phyloP scores from a whole-genome alignment of 2,329 filamentous ascomycete genomes.

The Leptographium radiaticola region DNA sequence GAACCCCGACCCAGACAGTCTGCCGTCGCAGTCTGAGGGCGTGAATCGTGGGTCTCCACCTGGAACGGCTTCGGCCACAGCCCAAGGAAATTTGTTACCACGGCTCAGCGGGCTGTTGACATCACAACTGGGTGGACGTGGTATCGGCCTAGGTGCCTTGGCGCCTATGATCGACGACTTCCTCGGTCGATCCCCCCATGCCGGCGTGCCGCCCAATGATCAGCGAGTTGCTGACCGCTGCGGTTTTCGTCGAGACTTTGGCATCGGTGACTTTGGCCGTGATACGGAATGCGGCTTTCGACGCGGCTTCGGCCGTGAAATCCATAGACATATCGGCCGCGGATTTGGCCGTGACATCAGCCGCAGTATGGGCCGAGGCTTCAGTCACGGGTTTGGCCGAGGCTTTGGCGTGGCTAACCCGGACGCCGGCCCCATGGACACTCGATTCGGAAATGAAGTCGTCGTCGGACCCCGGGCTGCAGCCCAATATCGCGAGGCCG shows the following conservation, averaged over 20 bases:
- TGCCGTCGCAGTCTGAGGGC: too few species aligned
- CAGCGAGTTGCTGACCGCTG: too few species aligned
- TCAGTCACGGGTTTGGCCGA: constrained; percentile 22
- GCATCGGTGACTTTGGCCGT: too few species aligned
- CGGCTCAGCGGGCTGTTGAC: constrained; percentile 1
- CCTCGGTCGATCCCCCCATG: not conserved
- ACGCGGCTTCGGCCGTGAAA: not conserved
- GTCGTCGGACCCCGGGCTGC: constrained; percentile 7
- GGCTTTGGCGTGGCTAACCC: not conserved
- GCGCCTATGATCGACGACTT: constrained; percentile 1
- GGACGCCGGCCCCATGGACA: too few species aligned
- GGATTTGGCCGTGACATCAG: not conserved
- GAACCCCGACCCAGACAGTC: too few species aligned
- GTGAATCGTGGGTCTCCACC: too few species aligned
- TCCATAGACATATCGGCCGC: not conserved
- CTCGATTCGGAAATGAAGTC: too few species aligned
- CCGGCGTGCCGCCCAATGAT: too few species aligned
- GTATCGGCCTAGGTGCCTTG: not conserved
- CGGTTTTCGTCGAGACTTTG: too few species aligned
- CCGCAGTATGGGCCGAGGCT: constrained; percentile 1
- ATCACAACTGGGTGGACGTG: not conserved
- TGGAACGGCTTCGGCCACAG: too few species aligned
- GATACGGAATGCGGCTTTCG: constrained; percentile 1
- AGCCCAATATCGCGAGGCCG: constrained; percentile 23
- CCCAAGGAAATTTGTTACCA: not conserved